These are phyloP conservation scores for Thecaphora frezii DNA, from an alignment of 1,284 basidiomycete genomes.

Conservation along the genomic window DNA sequence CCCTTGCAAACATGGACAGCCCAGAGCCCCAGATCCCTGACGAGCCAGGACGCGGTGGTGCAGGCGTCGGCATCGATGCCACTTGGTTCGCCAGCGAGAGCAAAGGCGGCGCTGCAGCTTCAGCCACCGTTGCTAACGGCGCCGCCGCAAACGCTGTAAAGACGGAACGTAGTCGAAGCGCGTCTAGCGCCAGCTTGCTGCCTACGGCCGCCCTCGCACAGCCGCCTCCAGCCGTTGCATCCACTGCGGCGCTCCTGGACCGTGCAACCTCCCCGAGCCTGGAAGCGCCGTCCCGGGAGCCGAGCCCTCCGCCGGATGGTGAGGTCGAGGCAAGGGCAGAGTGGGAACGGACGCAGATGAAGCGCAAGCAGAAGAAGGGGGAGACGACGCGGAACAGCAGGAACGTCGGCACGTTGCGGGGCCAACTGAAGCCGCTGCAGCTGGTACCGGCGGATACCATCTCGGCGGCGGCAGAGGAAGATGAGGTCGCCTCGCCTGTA, in stretches of 20 bases:
- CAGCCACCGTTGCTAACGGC: background rate
- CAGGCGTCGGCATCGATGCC: background rate
- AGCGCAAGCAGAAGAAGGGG: slow-evolving; percentile 29
- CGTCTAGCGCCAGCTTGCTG: slow-evolving; percentile 29
- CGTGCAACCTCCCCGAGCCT: slow-evolving; percentile 16
- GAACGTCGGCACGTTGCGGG: slow-evolving; percentile 23
- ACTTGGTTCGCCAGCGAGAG: slow-evolving; percentile 3
- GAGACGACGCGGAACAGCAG: slow-evolving; percentile 11
- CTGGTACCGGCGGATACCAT: slow-evolving; percentile 33
- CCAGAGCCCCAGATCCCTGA: slow-evolving; percentile 34
- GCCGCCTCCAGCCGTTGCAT: slow-evolving; percentile 6
- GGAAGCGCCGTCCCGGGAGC: slow-evolving; percentile 36
- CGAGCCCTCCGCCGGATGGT: slow-evolving; percentile 53
- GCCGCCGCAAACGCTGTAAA: background rate
- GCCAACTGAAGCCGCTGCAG: slow-evolving; percentile 42
- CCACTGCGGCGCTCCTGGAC: slow-evolving; percentile 2
- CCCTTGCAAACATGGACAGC: slow-evolving; percentile 33
- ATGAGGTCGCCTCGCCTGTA: background rate
- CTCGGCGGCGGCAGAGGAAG: background rate
- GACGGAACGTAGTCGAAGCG: slow-evolving; percentile 24
- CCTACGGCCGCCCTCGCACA: slow-evolving; percentile 28
- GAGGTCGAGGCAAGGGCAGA: slow-evolving; percentile 55
- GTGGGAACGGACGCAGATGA: slow-evolving; percentile 52
- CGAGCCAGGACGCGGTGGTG: background rate
- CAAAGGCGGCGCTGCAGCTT: background rate